These are phyloP conservation scores for Clonostachys rosea DNA, from an alignment of 2,329 filamentous ascomycete species.

Conservation along the genomic window DNA sequence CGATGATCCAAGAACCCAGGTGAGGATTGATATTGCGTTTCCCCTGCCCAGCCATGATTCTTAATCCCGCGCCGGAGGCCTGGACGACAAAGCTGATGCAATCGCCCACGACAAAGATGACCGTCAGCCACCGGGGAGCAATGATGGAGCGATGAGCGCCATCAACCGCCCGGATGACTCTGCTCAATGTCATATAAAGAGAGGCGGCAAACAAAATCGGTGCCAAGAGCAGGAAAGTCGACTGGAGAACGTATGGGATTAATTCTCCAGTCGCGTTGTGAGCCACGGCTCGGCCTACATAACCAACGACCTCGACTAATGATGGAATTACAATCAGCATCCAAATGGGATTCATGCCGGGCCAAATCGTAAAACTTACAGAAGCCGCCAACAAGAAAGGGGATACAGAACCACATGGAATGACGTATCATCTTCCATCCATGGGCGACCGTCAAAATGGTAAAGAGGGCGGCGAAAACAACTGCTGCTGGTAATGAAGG, in stretches of 20 bases:
- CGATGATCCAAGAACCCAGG: constrained; percentile 38
- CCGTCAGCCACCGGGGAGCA: constrained; percentile 15
- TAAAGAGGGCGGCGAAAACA: constrained; percentile 38
- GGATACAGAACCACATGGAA: constrained; percentile 41
- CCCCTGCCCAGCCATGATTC: constrained; percentile 10
- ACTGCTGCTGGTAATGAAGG: constrained; percentile 39
- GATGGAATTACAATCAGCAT: too few species aligned
- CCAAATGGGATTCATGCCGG: too few species aligned
- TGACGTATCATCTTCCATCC: constrained; percentile 31
- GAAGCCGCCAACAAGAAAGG: constrained; percentile 36
- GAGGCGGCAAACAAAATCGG: constrained; percentile 38
- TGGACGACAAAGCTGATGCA: constrained; percentile 20
- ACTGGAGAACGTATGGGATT: constrained; percentile 21
- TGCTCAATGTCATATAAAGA: constrained; percentile 38
- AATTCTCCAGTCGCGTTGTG: constrained; percentile 11
- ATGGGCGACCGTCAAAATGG: constrained; percentile 30
- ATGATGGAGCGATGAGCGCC: constrained; percentile 13
- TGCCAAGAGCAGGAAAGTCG: constrained; percentile 31
- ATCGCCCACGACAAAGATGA: constrained; percentile 23
- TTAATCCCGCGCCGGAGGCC: constrained; percentile 15
- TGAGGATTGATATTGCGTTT: constrained; percentile 7
- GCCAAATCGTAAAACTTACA: constrained; percentile 18
- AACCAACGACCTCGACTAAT: constrained; percentile 29
- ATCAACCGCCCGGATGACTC: constrained; percentile 22
- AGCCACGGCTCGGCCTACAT: constrained; percentile 14